phyloP scores from a whole-genome alignment of 192 early-diverging fungal species.

The Rhizophagus clarus region DNA sequence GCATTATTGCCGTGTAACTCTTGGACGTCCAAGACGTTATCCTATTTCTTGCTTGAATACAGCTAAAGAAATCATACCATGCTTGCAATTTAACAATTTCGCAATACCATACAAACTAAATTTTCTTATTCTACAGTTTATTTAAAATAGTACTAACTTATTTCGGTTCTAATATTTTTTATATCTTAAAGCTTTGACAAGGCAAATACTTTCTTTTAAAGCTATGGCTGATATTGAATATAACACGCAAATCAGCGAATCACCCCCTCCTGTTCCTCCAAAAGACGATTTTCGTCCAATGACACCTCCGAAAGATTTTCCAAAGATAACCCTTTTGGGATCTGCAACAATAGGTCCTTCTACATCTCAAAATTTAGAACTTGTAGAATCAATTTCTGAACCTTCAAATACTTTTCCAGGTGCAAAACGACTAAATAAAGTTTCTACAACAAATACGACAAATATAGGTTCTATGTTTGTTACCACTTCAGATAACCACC shows the following conservation, averaged over 20 bases:
- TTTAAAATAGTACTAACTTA: not conserved
- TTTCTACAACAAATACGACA: not conserved
- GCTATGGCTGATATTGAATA: not conserved
- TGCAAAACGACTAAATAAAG: not conserved
- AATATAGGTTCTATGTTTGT: not conserved
- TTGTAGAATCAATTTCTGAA: not conserved
- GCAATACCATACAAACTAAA: not conserved
- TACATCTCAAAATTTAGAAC: not conserved
- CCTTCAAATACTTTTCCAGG: conserved; percentile 18
- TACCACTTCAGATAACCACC: not conserved
- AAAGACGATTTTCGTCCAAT: conserved; percentile 7
- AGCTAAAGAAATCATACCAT: not conserved
- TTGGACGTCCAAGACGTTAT: not conserved
- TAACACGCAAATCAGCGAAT: not conserved
- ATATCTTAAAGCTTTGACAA: not conserved
- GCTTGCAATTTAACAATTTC: not conserved
- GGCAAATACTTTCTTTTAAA: not conserved
- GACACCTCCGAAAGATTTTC: conserved; percentile 11
- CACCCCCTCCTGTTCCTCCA: conserved; percentile 13
- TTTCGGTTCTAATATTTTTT: not conserved
- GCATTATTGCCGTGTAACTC: not conserved
- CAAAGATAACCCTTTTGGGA: not conserved
- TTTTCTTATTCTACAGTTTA: not conserved
- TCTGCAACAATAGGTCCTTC: not conserved
- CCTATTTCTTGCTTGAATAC: not conserved